Evolutionary conservation across 1,139 yeast species (phyloP), one percentile per base, ranked within the genome.

Genomic region (Debaryomyces singareniensis): DNA sequence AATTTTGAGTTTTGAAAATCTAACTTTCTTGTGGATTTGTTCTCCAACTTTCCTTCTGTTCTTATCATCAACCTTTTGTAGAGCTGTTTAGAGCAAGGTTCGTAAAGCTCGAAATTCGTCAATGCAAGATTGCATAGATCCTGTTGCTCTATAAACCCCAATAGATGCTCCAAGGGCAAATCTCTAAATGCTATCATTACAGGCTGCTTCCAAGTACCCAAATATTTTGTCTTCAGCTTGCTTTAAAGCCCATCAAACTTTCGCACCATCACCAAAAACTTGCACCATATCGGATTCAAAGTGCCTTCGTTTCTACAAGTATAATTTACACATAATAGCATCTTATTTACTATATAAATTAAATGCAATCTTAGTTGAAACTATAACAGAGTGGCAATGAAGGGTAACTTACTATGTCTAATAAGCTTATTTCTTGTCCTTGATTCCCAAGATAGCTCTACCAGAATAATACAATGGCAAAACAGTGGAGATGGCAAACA

Each of bases 381-480:
- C n/a, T n/a, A n/a, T n/a, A n/a, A n/a, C n/a, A n/a, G n/a, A n/a
- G n/a, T n/a, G n/a, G n/a, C n/a, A n/a, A n/a, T n/a, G n/a, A n/a
- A n/a, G n/a, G n/a, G n/a, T n/a, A n/a, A n/a, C n/a, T n/a, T n/a
- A n/a, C n/a, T n/a, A n/a, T n/a, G n/a, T n/a, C n/a, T n/a, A n/a
- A n/a, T 11, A 20, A 18, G 21, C 11, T 20, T 29, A 31, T 42
- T 52, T 50, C 36, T 54, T 62, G 45, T 58, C 85, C 67, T 80
- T 81, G 52, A 80, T 68, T 54, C 87, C 89, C 34, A 65, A 57
- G 40, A 75, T 56, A 47, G 95, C 94, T 69, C 93, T 81, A 47
- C 82, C 91, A 33, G 82, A 59, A 73, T 81, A 85, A 68, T 60
- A 75, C 45, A 81, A 64, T 47, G 94, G 84, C 42, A 75, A 72